These are phyloP conservation scores for Aspergillus thermomutatus DNA, from an alignment of 2,329 filamentous ascomycete species.

Conservation along the genomic window DNA sequence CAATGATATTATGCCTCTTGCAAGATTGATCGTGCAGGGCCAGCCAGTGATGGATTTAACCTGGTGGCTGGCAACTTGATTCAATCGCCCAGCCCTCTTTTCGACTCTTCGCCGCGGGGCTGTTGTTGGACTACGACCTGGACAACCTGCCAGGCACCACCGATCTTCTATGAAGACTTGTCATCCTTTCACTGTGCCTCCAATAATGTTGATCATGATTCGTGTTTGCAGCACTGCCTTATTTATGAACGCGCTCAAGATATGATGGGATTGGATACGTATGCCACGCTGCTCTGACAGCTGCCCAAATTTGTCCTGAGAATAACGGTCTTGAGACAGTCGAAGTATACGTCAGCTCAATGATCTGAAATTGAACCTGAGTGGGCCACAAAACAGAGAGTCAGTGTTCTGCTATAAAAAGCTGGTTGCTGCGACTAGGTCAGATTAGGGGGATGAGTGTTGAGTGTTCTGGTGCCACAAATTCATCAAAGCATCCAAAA, in stretches of 20 bases:
- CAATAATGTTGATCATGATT: neutral
- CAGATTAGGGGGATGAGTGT: neutral
- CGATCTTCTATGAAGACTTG: neutral
- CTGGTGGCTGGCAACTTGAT: conserved; percentile 18
- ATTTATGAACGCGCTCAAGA: neutral
- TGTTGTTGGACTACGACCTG: neutral
- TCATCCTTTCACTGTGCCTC: neutral
- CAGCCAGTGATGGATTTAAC: conserved; percentile 2
- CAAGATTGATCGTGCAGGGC: neutral
- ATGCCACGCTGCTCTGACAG: neutral
- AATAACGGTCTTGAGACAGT: neutral
- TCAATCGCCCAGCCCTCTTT: conserved; percentile 7
- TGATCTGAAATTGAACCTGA: neutral
- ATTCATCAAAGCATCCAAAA: neutral
- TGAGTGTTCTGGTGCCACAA: neutral
- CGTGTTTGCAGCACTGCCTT: neutral
- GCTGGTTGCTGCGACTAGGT: too few species aligned
- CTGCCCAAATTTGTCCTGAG: neutral
- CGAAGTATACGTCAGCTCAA: neutral
- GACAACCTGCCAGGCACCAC: conserved; percentile 12
- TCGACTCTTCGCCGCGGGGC: conserved; percentile 4
- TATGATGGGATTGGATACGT: neutral
- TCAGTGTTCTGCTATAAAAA: neutral
- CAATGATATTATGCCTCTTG: neutral
- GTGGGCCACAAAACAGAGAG: neutral